Evolutionary conservation across 805 yeast species (phyloP), one percentile per base, ranked within the genome.

Genomic region (Monosporozyma unispora): DNA sequence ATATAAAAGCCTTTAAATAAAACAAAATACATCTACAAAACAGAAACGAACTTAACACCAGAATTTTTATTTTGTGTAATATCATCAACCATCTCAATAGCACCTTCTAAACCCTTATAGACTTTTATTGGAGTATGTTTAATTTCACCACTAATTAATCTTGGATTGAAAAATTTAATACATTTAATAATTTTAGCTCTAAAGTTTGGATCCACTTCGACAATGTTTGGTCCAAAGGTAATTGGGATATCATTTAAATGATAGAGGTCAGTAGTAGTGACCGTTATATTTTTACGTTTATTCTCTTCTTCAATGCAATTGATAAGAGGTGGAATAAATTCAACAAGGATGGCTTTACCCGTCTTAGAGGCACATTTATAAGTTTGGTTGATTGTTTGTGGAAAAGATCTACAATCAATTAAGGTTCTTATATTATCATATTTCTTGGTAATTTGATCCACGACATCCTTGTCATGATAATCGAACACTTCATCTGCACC

Each of bases 401-500:
- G 31, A 5, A 21, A 48, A 3, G 71, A 55, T 8, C 67, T 66
- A 19, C 67, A 58, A 51, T 69, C 73, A 1, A 68, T 40, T 3
- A 57, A 63, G 33, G 55, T 59, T 29, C 48, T 52, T 44, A 69
- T 54, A 10, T 60, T 57, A 43, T 64, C 62, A 11, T 55, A 52
- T 31, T 62, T 63, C 10, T 56, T 50, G 48, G 58, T 63, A 51
- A 75, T 72, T 58, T 74, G 66, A 27, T 68, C 69, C 44, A 70
- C 58, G 44, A 72, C 76, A 50, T 72, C 72, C 0, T 63, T 52
- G 49, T 74, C 77, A 50, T 63, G 66, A 55, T 76, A 75, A 53
- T 80, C 82, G 49, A 76, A 67, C 9, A 70, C 66, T 18, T 62
- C 67, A 50, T 70, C 73, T 28, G 80, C 82, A 52, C 82, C 82